Conservation (phyloP, 495 filamentous ascomycete genomes). For the Rusavskia elegans region DNA sequence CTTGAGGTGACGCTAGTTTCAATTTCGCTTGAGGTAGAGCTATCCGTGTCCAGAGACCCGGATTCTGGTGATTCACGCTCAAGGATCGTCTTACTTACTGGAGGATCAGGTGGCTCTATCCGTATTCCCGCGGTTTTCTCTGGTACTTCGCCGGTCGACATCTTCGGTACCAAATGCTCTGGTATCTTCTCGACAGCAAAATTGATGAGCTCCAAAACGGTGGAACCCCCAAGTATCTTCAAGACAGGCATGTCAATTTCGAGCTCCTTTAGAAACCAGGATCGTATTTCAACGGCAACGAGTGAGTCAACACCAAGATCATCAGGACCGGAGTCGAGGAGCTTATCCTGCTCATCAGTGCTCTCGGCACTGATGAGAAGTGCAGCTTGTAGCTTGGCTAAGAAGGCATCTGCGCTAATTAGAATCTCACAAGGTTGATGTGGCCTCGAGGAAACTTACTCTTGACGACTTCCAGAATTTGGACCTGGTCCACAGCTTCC, state of each 20-base stretch:
- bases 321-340: slow-evolving; percentile 30
- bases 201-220: neutral
- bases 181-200: slow-evolving; percentile 4
- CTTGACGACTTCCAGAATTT: neutral
- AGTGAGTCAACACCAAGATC: slow-evolving; percentile 26
- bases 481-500: too few species aligned
- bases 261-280: slow-evolving; percentile 24
- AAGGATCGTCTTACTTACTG: neutral
- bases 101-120: neutral
- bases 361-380: slow-evolving; percentile 20
- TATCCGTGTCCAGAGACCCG: too few species aligned
- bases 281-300: slow-evolving; percentile 19
- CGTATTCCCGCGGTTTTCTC: too few species aligned
- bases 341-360: slow-evolving; percentile 16
- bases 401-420: neutral
- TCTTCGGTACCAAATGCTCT: neutral
- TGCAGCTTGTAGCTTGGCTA: slow-evolving; percentile 11
- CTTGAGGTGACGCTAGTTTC: neutral
- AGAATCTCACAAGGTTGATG: too few species aligned
- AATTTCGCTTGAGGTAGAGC: too few species aligned
- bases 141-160: neutral
- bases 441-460: neutral
- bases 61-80: too few species aligned
- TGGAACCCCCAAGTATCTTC: slow-evolving; percentile 23
- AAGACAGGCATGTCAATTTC: slow-evolving; percentile 30